Conservation (phyloP, 495 filamentous ascomycete genomes). For the Neurospora sp. region DNA sequence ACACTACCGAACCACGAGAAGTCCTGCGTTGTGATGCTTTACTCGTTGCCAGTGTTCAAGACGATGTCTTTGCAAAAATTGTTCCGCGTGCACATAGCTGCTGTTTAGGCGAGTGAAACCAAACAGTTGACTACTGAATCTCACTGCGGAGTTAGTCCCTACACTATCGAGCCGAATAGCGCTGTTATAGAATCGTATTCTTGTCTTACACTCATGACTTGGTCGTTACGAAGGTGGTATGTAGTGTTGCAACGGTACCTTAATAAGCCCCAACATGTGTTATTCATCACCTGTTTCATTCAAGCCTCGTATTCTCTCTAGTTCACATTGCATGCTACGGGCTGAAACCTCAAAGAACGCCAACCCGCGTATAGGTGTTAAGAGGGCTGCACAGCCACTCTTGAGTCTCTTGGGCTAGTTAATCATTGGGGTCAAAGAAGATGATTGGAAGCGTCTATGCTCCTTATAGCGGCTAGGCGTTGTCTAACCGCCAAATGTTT, state of each 20-base stretch:
- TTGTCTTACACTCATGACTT: neutral
- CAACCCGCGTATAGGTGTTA: neutral
- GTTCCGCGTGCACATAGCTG: neutral
- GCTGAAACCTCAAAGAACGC: neutral
- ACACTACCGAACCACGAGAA: neutral
- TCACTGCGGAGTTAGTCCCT: neutral
- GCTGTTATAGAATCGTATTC: neutral
- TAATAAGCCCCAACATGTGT: neutral
- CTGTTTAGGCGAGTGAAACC: neutral
- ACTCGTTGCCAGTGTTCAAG: neutral
- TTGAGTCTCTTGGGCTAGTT: neutral
- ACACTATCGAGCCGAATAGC: neutral
- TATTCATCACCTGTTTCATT: neutral
- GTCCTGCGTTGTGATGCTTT: neutral
- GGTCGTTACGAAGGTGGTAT: neutral
- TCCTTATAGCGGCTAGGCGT: neutral
- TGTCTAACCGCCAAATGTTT: neutral
- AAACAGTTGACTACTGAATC: neutral
- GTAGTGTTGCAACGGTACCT: neutral
- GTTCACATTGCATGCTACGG: neutral
- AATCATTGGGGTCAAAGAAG: neutral
- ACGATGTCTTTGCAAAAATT: neutral
- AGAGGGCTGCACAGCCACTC: neutral
- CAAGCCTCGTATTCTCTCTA: neutral
- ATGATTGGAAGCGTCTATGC: neutral